These are phyloP conservation scores for Diplocarpon mali DNA, from an alignment of 2,329 filamentous ascomycete species.

Conservation along the genomic window DNA sequence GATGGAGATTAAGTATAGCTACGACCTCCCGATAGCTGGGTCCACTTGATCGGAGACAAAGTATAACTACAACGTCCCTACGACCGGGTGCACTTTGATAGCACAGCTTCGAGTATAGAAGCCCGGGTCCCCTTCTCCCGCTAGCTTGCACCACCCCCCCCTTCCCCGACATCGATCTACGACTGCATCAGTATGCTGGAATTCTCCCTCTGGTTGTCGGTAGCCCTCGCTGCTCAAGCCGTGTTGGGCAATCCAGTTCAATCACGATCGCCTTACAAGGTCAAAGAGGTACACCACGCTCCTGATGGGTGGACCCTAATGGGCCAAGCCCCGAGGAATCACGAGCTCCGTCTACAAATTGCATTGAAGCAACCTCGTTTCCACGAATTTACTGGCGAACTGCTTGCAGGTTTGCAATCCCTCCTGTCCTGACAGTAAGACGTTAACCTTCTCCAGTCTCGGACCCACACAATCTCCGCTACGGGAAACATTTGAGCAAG, in stretches of 20 bases:
- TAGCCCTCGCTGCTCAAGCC: constrained; percentile 11
- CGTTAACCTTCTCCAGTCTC: constrained; percentile 30
- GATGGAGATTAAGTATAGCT: too few relatives aligned
- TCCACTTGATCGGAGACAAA: too few relatives aligned
- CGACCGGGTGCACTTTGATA: too few relatives aligned
- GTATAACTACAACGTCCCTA: too few relatives aligned
- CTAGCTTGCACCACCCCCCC: too few relatives aligned
- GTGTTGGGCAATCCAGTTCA: constrained; percentile 25
- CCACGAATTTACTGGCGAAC: constrained; percentile 42
- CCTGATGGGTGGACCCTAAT: constrained; percentile 40
- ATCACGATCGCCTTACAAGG: constrained; percentile 33
- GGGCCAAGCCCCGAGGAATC: constrained; percentile 35
- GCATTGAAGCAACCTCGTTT: constrained; percentile 47
- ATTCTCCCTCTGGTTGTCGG: constrained; percentile 5
- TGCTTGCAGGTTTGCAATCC: constrained; percentile 35
- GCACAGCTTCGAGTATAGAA: too few relatives aligned
- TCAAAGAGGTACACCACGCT: constrained; percentile 45
- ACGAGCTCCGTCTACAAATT: constrained; percentile 43
- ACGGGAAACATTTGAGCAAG: constrained; percentile 41
- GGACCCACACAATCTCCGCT: constrained; percentile 40
- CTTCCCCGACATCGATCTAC: too few relatives aligned
- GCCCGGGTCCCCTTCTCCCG: too few relatives aligned
- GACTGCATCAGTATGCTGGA: constrained; percentile 5
- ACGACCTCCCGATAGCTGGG: too few relatives aligned
- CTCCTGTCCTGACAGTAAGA: background rate